Evolutionary conservation across 2,329 filamentous ascomycete genomes (phyloP), one percentile per base, ranked within the genome.

Genomic region (Penicillium nordicum): DNA sequence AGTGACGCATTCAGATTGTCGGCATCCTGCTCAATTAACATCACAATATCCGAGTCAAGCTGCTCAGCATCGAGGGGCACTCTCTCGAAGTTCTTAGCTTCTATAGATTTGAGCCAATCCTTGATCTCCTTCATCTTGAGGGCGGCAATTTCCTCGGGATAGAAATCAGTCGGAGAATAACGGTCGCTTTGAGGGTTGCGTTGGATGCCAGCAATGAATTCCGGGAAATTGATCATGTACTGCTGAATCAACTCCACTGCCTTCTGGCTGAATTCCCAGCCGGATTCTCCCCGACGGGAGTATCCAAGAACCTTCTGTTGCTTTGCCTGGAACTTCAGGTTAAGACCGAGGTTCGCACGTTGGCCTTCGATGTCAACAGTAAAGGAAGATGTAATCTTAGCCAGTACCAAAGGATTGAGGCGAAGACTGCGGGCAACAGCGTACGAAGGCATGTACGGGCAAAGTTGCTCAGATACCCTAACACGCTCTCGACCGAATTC

Each of bases 41-140:
- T 88, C 60, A 97, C 94, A 14, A 92, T 84, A 57, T 92, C 88
- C 0, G 92, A 96, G 73, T 99, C 94, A 5, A 99, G 86, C 72
- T 99, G 95, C 72, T 97, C 90, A 1, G 94, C 94, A 67, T 99
- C 94, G 14, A 99, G 83, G 23, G 94, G 93, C n/a, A 99, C 94
- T 62, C 88, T 88, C 74, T 97, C 93, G 64, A 99, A 95, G 63
- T 88, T 89, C 81, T 91, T 96, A 0, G 90, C 89, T 72, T 97
- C 90, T 45, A 96, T 84, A 41, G 86, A 86, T 79, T 97, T 99
- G 49, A 99, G 81, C 93, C 93, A 99, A 34, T 87, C 85, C 27
- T 86, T 89, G 60, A 99, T 96, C 72, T 97, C 94, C 78, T 96
- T 96, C 70, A 99, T 88, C 70, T 90, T 90, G 46, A 83, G 75